phyloP scores from a whole-genome alignment of 495 filamentous ascomycete species.

The Mycothermus thermophilus region DNA sequence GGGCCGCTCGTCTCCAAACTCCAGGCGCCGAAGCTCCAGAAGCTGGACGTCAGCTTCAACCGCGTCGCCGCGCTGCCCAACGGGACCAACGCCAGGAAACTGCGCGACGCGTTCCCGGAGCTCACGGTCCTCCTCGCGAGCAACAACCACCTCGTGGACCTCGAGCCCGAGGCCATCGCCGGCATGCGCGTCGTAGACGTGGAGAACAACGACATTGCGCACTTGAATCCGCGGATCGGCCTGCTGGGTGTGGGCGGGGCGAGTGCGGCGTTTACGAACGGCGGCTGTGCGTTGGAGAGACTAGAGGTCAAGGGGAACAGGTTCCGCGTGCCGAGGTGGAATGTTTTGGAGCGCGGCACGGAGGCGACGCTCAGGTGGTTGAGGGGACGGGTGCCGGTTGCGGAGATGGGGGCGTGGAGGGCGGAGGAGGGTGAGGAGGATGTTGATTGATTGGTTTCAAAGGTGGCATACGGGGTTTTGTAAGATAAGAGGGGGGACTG shows the following conservation, averaged over 20 bases:
- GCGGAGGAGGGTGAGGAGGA: conserved; percentile 23
- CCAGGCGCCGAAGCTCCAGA: conserved; percentile 53
- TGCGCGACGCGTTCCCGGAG: conserved; percentile 45
- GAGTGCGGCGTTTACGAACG: too few relatives aligned
- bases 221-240: conserved; percentile 65
- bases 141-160: conserved; percentile 60
- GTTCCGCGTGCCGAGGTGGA: conserved; percentile 78
- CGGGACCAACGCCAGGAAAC: conserved; percentile 27
- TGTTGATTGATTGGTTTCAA: conserved; percentile 18
- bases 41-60: conserved; percentile 70
- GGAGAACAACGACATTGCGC: conserved; percentile 66
- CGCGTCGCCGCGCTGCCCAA: conserved; percentile 54
- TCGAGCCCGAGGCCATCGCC: conserved; percentile 58
- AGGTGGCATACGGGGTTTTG: too few relatives aligned
- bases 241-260: conserved; percentile 32
- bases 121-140: conserved; percentile 53
- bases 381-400: conserved; percentile 58
- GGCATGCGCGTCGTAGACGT: conserved; percentile 67
- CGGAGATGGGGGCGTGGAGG: conserved; percentile 41
- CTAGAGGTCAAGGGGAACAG: conserved; percentile 63
- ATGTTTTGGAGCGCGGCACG: conserved; percentile 74
- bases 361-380: conserved; percentile 77
- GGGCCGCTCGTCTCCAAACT: conserved; percentile 48
- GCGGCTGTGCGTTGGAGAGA: conserved; percentile 36
- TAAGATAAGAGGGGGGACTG: too few relatives aligned